Base-by-base conservation (phyloP, 2,329 filamentous ascomycete genomes). In the Alternaria panax region DNA sequence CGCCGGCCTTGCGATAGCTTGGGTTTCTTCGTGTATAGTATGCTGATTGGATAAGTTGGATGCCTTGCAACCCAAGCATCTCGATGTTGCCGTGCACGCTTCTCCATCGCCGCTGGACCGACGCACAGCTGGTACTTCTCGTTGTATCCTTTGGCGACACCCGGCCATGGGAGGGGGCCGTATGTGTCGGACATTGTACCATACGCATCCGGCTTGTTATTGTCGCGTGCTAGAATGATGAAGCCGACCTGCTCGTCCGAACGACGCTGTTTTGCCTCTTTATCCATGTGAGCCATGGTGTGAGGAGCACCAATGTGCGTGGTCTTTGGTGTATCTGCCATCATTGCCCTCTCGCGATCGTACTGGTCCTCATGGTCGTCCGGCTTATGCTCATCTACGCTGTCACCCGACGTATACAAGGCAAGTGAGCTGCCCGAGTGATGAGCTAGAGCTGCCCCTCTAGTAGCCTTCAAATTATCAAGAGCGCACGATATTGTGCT, bases 201-300 rank as follows among this genome's bases (percentile, higher is more conserved):
- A 32, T 54, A 61, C 14, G 61, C 40, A 42, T 64, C 34, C 9
- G 61, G 61, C 24, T 59, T 51, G 20, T 55, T 55, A 40, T 66
- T 63, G 45, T 68, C 61, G n/a, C 63, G 65, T 6, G 46, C 52
- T 7, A 58, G 14, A 16, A 64, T 64, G 25, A 64, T 50, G 30
- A 64, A 66, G 25, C 46, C 20, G 16, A 61, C 52, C 55, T 68
- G 61, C 11, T 61, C 57, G 2, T 60, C 47, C 7, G 40, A 27
- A 24, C 46, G 12, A 14, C 30, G 52, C 20, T 45, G 51, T 7
- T 48, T 53, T 20, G 22, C 51, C 11, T 42, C n/a, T 38, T 38
- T 45, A 7, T 58, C 42, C 27, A 12, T 32, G 7, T 7, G 2
- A 11, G 24, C n/a, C 43, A 55, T 59, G 14, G 32, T 34, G 38